Base-by-base conservation (phyloP, 2,329 filamentous ascomycete genomes). In the Neofusicoccum parvum region DNA sequence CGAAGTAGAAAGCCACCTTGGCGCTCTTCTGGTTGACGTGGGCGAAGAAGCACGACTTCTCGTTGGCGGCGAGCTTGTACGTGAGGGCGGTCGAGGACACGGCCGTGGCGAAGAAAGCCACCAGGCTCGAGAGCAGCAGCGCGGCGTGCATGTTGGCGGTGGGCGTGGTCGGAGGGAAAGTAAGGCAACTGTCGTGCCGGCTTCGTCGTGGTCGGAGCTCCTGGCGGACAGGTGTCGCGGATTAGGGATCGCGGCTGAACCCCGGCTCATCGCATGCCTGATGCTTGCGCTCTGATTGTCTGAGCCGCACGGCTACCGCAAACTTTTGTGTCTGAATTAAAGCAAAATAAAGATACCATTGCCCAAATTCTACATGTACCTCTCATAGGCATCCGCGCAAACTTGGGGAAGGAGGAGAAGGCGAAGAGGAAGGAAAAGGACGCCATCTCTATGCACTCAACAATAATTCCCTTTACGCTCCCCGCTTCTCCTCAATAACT, bases 1-100 rank as follows among this genome's bases (percentile, higher is more conserved):
- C 96, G 81, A 99, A 99, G 83, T 99, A 99, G 77, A 99, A 99
- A 58, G 95, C 94, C 71, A 99, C 85, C 87, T 99, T 99, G 73
- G 91, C 88, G 72, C 90, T 90, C 77, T 87, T 86, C 76, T 91
- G 87, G 69, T 93, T 88, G 64, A 94, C 90, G 71, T 88, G 83
- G 65, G 92, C 87, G 79, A 91, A 97, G 87, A 99, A 99, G 84
- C 95, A 99, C 67, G 95, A 92, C 80, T 92, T 93, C 84, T 98
- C 95, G 82, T 96, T 92, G 59, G 95, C 91, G 62, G 85, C 82
- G 53, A 99, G 85, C 81, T 94, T 92, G 85, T 97, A 99, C 54
- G 95, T 99, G 75, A 99, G 85, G 46, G 95, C 94, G 4, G 95
- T 99, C 43, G 92, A 93, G 63, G 91, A 88, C 62, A 90, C 90